phyloP scores from a whole-genome alignment of 805 yeast genomes.

The Candida dajiaensis region DNA sequence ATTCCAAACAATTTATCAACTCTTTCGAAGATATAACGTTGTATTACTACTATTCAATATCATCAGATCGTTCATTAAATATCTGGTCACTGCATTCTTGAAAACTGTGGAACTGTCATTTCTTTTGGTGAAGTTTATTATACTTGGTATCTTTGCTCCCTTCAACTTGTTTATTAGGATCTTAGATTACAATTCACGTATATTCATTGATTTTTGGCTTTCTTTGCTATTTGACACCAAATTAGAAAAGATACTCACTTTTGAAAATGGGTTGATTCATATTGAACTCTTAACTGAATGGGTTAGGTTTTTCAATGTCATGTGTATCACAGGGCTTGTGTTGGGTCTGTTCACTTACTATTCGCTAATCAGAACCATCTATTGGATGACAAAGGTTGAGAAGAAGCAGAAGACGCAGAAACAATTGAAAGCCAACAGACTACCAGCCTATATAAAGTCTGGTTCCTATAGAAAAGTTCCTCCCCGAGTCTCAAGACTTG shows the following conservation, averaged over 20 bases:
- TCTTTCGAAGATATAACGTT: background rate
- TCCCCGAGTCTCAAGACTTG: background rate
- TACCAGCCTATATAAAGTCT: background rate
- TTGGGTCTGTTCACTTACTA: conserved; percentile 20
- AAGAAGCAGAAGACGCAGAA: conserved; percentile 4
- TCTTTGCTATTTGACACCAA: conserved; percentile 12
- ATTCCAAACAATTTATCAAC: background rate
- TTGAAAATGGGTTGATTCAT: conserved; percentile 14
- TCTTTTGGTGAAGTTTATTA: background rate
- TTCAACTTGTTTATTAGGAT: conserved; percentile 12
- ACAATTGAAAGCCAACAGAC: conserved; percentile 1
- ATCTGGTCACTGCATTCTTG: background rate
- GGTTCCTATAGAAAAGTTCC: background rate
- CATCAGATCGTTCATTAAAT: conserved; percentile 2
- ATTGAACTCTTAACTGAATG: conserved; percentile 17
- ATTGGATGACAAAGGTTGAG: conserved; percentile 18
- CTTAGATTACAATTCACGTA: conserved; percentile 17
- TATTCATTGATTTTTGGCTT: conserved; percentile 16
- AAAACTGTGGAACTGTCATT: background rate
- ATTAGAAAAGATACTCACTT: conserved; percentile 10
- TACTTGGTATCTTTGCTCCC: conserved; percentile 16
- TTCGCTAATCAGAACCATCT: conserved; percentile 15
- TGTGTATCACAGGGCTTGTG: conserved; percentile 16
- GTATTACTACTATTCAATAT: background rate
- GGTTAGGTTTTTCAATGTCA: conserved; percentile 18